phyloP scores from a whole-genome alignment of 2,329 filamentous ascomycete species.

The Colletotrichum tropicicola region DNA sequence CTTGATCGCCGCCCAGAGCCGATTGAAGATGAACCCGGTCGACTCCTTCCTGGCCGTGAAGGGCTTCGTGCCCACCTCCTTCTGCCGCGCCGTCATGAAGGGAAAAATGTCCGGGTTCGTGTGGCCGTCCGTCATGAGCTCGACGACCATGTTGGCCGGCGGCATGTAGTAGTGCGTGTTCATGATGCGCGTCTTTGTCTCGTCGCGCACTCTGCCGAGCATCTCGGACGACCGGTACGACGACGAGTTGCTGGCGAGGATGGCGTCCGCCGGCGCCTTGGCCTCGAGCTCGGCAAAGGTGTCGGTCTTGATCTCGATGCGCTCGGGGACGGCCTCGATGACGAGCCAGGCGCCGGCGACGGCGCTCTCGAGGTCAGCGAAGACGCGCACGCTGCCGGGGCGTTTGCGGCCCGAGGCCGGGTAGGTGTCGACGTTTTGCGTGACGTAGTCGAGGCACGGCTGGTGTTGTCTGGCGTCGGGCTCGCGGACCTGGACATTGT shows the following conservation, averaged over 20 bases:
- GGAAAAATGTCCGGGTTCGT: conserved; percentile 53
- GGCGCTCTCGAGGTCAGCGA: conserved; percentile 47
- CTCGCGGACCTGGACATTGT: conserved; percentile 52
- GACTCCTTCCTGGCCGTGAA: conserved; percentile 55
- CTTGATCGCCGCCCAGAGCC: conserved; percentile 66
- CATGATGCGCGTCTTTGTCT: conserved; percentile 47
- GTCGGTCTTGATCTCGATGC: conserved; percentile 55
- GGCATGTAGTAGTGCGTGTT: conserved; percentile 65
- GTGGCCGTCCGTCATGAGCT: conserved; percentile 61
- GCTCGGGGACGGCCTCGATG: conserved; percentile 63
- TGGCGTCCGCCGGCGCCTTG: conserved; percentile 51
- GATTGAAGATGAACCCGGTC: conserved; percentile 64
- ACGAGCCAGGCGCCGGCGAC: conserved; percentile 60
- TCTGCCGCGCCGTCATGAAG: conserved; percentile 50
- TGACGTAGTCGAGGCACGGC: conserved; percentile 49
- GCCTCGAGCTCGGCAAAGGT: conserved; percentile 57
- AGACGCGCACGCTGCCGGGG: conserved; percentile 39
- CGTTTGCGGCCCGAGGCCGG: conserved; percentile 28
- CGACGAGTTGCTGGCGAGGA: conserved; percentile 60
- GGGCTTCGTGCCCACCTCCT: conserved; percentile 50
- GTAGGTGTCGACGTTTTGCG: conserved; percentile 43
- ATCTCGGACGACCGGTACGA: conserved; percentile 61
- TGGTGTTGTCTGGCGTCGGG: conserved; percentile 45
- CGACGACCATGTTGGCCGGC: conserved; percentile 53
- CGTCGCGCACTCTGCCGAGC: conserved; percentile 49